Percentiles rank a stretch among this genome's conserved stretches.
These are phyloP conservation scores for Erodium chrysanthum DNA, from an alignment of 441 rosid species.

Conservation along the genomic window DNA sequence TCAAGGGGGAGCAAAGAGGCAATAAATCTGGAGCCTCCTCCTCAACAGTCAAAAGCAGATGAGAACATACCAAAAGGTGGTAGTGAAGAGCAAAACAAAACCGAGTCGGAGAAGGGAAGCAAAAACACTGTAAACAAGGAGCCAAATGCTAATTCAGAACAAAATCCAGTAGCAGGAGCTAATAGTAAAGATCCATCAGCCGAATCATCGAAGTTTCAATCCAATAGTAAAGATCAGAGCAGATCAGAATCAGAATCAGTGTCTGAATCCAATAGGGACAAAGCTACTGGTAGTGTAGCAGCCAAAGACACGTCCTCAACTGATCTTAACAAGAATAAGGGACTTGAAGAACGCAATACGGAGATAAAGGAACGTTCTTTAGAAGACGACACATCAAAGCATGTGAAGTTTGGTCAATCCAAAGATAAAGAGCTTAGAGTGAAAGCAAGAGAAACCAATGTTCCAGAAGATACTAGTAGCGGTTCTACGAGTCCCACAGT, in stretches of 20 bases:
- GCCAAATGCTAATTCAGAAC: background rate
- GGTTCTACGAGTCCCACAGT: constrained; percentile 27
- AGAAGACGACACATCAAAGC: too few relatives aligned
- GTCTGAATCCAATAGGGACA: constrained; percentile 17
- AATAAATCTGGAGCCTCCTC: background rate
- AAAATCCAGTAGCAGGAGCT: background rate
- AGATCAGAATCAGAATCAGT: constrained; percentile 13
- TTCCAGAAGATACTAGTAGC: constrained; percentile 21
- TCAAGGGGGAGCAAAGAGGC: background rate
- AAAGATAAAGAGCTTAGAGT: too few relatives aligned
- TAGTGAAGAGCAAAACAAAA: background rate
- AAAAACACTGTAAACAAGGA: background rate
- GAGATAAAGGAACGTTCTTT: too few relatives aligned
- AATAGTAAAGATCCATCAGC: background rate
- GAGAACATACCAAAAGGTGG: background rate
- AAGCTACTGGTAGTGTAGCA: too few relatives aligned
- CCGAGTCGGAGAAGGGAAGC: constrained; percentile 2
- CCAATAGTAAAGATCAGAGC: background rate
- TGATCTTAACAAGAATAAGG: too few relatives aligned
- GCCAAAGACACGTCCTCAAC: too few relatives aligned
- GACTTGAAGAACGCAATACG: too few relatives aligned
- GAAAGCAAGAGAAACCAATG: constrained; percentile 12
- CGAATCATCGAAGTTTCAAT: background rate
- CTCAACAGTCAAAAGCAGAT: background rate
- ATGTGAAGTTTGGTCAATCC: too few relatives aligned